Percentiles rank a stretch among this genome's conserved stretches.
Conservation (phyloP, 2,329 filamentous ascomycete species). For the Hawksworthiomyces lignivorus region DNA sequence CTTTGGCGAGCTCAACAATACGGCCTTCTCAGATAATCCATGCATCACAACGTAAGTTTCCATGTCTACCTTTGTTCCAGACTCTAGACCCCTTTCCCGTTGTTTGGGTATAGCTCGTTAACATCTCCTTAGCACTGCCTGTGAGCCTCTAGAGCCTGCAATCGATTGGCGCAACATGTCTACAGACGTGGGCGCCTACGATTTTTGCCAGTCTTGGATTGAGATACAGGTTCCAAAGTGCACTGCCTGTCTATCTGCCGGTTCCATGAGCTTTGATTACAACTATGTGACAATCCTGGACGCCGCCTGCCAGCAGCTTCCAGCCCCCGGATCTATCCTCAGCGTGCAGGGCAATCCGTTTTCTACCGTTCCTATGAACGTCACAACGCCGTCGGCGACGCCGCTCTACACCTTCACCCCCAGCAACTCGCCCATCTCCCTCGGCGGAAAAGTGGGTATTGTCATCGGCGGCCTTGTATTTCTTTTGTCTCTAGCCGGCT, state of each 20-base stretch:
- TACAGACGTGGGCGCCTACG: constrained; percentile 35
- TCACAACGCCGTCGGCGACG: constrained; percentile 40
- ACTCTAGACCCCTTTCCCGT: too few species aligned
- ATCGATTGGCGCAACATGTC: constrained; percentile 44
- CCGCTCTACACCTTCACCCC: constrained; percentile 31
- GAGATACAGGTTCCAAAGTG: constrained; percentile 35
- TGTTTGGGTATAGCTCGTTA: too few species aligned
- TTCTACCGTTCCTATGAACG: constrained; percentile 36
- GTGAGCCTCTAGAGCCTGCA: constrained; percentile 38
- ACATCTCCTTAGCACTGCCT: constrained; percentile 38
- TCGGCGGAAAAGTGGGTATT: constrained; percentile 52
- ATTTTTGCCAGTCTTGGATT: constrained; percentile 47
- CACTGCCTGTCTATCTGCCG: constrained; percentile 35
- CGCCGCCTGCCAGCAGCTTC: constrained; percentile 48
- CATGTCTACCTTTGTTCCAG: not conserved
- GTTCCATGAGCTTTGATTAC: constrained; percentile 32
- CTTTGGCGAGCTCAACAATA: constrained; percentile 39
- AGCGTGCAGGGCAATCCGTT: constrained; percentile 46
- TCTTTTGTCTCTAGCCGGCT: constrained; percentile 41
- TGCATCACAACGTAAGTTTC: constrained; percentile 43
- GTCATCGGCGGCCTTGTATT: constrained; percentile 42
- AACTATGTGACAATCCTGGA: constrained; percentile 50
- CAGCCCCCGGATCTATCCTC: constrained; percentile 37
- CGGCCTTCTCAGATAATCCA: constrained; percentile 32
- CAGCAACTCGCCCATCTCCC: constrained; percentile 38